Base-by-base conservation (phyloP, 2,329 filamentous ascomycete genomes). In the Pyricularia sp. region DNA sequence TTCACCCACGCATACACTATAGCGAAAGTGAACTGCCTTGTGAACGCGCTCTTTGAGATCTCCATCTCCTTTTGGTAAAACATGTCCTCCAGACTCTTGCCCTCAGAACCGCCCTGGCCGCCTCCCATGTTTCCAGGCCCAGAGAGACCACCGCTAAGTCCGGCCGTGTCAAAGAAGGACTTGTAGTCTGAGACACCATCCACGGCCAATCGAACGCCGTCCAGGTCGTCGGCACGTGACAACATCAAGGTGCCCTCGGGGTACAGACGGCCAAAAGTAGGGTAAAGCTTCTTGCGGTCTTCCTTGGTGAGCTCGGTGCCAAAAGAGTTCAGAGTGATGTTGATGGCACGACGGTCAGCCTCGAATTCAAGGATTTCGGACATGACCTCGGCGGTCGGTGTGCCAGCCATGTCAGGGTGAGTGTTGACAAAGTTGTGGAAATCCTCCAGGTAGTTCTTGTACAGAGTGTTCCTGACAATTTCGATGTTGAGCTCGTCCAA, bases 61-160 rank as follows among this genome's bases (percentile, higher is more conserved):
- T 99, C 93, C 94, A 97, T 97, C 79, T 99, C 94, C 79, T 96
- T 97, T 77, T 97, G 91, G 76, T 99, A 99, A 78, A 99, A 99
- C 80, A 99, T 82, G 73, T 99, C 94, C 75, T 99, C 94, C 71
- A 99, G 77, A 71, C 93, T 97, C 79, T 90, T 92, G 62, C 90
- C 89, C 70, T 96, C 92, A 19, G 85, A 82, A 30, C 88, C 87
- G n/a, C 84, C 81, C 44, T 91, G 91, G 9, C 63, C 63, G 66
- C 90, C 89, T 28, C 86, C 85, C 89, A 93, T 91, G 76, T 96
- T 96, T 60, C 91, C 91, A 33, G 91, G 84, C 3, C 89, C 86
- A 4, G 85, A 84, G 40, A 87, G 81, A 1, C 87, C 86, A 49
- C 89, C 87, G 40, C 88, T 86, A 60, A 93, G 84, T 53, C 89